Evolutionary conservation across 805 yeast species (phyloP).

Genomic region (Kluyveromyces lactis): DNA sequence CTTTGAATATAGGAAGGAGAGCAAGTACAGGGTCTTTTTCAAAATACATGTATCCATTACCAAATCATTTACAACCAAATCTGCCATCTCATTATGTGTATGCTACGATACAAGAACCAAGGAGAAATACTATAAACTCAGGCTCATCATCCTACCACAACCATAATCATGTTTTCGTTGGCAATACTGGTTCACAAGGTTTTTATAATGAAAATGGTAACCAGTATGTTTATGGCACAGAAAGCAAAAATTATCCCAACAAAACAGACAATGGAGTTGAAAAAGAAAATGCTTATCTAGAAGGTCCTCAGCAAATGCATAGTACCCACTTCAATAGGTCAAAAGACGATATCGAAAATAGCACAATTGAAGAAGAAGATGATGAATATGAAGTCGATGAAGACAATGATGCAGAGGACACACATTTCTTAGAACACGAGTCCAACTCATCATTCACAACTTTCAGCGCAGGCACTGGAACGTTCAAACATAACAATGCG

Average conservation of each 20-base stretch:
- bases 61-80: neutral
- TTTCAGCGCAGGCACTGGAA: slow-evolving; percentile 4
- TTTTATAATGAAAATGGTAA: neutral
- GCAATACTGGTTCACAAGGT: neutral
- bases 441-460: slow-evolving; percentile 4
- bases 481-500: slow-evolving; percentile 1
- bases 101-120: slow-evolving; percentile 1
- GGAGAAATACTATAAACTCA: slow-evolving; percentile 1
- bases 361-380: neutral
- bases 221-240: neutral
- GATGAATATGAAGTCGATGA: neutral
- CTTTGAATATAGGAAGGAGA: slow-evolving; percentile 52
- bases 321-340: neutral
- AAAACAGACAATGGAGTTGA: neutral
- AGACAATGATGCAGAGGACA: slow-evolving; percentile 1
- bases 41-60: slow-evolving; percentile 2
- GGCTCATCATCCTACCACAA: neutral
- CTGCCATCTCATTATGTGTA: neutral
- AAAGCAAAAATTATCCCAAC: neutral
- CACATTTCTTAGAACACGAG: neutral
- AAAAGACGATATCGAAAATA: neutral
- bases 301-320: neutral
- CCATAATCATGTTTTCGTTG: neutral
- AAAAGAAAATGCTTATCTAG: neutral
- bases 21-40: slow-evolving; percentile 25